Conservation (phyloP, 1,139 yeast species). For the Oligophagozyma castellii region DNA sequence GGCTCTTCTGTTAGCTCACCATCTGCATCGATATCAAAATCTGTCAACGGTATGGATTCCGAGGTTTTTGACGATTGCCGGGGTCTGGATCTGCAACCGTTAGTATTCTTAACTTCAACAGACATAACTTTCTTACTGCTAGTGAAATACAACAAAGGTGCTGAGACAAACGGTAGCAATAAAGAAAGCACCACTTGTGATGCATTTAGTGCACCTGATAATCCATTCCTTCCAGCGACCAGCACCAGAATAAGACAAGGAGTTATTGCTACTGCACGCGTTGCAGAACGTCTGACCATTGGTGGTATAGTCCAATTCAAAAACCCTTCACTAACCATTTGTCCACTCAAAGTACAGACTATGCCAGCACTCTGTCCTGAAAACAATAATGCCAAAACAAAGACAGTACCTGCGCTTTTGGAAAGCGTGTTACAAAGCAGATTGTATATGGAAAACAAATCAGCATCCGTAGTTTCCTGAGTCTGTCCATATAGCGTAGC, state of each 20-base stretch:
- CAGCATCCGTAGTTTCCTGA: constrained; percentile 41
- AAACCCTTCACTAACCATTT: constrained; percentile 70
- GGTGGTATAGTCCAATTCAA: constrained; percentile 60
- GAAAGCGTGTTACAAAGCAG: constrained; percentile 48
- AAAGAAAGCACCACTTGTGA: constrained; percentile 64
- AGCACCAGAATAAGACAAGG: constrained; percentile 56
- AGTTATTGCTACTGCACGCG: constrained; percentile 56
- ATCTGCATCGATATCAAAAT: constrained; percentile 8
- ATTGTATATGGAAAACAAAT: constrained; percentile 57
- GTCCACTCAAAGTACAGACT: constrained; percentile 73
- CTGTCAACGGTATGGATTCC: constrained; percentile 5
- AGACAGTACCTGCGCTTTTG: constrained; percentile 57
- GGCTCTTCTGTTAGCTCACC: constrained; percentile 4
- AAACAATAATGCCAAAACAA: constrained; percentile 60
- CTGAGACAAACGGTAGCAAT: constrained; percentile 59
- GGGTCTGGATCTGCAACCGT: neutral
- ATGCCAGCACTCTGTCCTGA: constrained; percentile 77
- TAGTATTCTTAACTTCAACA: constrained; percentile 25
- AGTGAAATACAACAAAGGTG: constrained; percentile 64
- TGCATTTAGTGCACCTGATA: constrained; percentile 54
- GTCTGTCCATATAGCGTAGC: constrained; percentile 51
- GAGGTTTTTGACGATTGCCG: neutral
- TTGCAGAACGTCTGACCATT: constrained; percentile 54
- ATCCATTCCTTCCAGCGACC: constrained; percentile 56
- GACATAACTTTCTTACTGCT: constrained; percentile 45